phyloP scores from a whole-genome alignment of 345 rosid genomes.

The Viola odorata region DNA sequence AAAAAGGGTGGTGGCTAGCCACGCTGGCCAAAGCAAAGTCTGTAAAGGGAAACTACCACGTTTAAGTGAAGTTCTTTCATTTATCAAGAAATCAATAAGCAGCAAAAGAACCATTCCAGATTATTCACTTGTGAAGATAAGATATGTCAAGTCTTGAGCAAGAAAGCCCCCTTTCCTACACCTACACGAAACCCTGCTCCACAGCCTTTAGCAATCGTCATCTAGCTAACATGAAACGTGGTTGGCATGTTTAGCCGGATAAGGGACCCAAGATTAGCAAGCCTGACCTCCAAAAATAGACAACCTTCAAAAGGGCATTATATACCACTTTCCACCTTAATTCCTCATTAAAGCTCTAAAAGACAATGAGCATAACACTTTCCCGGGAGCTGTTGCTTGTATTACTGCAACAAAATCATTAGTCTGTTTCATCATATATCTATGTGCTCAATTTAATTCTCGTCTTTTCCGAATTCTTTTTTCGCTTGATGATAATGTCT shows the following conservation, averaged over 20 bases:
- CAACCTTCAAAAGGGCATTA: not conserved
- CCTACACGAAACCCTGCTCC: slow-evolving; percentile 13
- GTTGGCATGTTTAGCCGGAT: slow-evolving; percentile 9
- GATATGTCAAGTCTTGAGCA: not conserved
- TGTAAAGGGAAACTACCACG: too few relatives aligned
- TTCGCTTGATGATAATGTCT: not conserved
- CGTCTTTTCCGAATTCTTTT: not conserved
- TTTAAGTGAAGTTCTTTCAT: not conserved
- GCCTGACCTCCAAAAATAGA: not conserved
- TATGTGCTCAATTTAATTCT: not conserved
- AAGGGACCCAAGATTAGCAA: not conserved
- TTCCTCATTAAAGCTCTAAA: not conserved
- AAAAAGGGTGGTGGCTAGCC: too few relatives aligned
- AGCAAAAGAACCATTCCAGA: not conserved
- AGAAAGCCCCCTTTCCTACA: not conserved
- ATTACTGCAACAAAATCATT: not conserved
- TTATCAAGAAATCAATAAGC: not conserved
- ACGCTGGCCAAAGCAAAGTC: too few relatives aligned
- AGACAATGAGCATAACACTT: not conserved
- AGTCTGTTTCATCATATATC: not conserved
- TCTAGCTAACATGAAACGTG: slow-evolving; percentile 7
- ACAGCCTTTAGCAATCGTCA: not conserved
- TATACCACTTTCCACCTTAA: not conserved
- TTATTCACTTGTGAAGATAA: not conserved
- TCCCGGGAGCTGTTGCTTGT: not conserved